Evolutionary conservation across 1,284 basidiomycete genomes (phyloP).

Genomic region (Cerioporus squamosus): DNA sequence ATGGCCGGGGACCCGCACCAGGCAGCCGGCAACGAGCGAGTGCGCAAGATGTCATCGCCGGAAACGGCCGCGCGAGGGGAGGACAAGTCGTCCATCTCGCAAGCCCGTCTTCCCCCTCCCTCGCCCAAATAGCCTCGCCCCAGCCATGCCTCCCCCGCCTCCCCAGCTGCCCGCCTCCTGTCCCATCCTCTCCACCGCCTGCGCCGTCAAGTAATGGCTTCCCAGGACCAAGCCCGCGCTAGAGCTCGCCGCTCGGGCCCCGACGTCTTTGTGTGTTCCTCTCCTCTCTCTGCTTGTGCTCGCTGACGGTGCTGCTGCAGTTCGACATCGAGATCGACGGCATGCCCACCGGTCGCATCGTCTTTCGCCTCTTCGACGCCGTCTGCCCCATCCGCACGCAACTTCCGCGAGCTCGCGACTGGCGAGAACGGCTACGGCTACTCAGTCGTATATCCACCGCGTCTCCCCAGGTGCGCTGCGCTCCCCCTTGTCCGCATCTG

Average conservation of each 20-base stretch:
- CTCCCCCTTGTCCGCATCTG: neutral
- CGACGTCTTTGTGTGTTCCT: conserved; percentile 46
- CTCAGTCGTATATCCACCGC: conserved; percentile 77
- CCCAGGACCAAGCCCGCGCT: neutral
- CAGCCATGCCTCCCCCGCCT: conserved; percentile 2
- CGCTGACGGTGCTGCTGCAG: conserved; percentile 36
- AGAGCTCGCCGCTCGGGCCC: conserved; percentile 21
- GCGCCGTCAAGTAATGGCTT: neutral
- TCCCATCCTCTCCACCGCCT: neutral
- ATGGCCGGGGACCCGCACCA: too few species aligned
- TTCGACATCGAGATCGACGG: conserved; percentile 81
- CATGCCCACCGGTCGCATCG: conserved; percentile 66
- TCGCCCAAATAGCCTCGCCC: conserved; percentile 6
- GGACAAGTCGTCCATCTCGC: too few species aligned
- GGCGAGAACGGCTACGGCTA: conserved; percentile 75
- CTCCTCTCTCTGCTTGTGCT: neutral
- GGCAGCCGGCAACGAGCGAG: too few species aligned
- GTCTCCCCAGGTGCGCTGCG: conserved; percentile 51
- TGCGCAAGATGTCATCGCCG: too few species aligned
- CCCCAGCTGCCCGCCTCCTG: neutral
- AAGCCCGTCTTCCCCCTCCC: neutral
- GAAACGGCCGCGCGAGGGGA: too few species aligned
- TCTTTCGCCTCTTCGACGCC: conserved; percentile 83
- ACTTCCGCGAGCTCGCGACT: conserved; percentile 92
- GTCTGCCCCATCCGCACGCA: conserved; percentile 75